Base-by-base conservation (phyloP, 2,329 filamentous ascomycete genomes). In the Trichoderma arundinaceum region DNA sequence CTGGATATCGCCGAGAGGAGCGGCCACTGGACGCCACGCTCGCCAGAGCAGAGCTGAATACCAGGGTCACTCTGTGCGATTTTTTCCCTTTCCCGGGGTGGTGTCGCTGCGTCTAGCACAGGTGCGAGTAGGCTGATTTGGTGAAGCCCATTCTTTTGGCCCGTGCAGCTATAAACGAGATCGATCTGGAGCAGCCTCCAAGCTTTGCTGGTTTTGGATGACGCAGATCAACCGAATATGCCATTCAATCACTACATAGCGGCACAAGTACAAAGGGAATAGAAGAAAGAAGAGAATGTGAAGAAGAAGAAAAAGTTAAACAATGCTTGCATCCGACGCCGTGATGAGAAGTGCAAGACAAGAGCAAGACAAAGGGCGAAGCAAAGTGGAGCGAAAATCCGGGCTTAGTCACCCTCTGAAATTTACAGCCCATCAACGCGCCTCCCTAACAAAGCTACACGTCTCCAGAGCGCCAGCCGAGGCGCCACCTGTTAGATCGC, bases 21-120 rank as follows among this genome's bases (percentile, higher is more conserved):
- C 33, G 41, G 57, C 39, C 33, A 54, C 22, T 48, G 49, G 57
- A 66, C 64, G 64, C 64, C 64, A 66, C 57, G 35, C 39, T 41
- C 48, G 57, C 43, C 32, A 41, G 64, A 41, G 48, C 57, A 32
- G 22, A 66, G 64, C 64, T 66, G 64, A 66, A 66, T 13, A 46
- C 57, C 48, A 44, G 62, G 62, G 62, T 48, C 52, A 12, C 4
- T 32, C 38, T 28, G 53, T 32, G n/a, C 28, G 19, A 19, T 51
- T 6, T 15, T n/a, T n/a, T 44, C 41, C 28, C 13, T n/a, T 33
- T 51, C 32, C 13, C 13, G n/a, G 35, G 35, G 22, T 28, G 2
- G 22, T 10, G 3, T 38, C 35, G 35, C 35, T 38, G 35, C 48
- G 48, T 51, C 48, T 56, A 56, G 52, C 35, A 56, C 35, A 13